Base-by-base conservation (phyloP, 352 stramenopile species). In the Pythium scleroteichum region DNA sequence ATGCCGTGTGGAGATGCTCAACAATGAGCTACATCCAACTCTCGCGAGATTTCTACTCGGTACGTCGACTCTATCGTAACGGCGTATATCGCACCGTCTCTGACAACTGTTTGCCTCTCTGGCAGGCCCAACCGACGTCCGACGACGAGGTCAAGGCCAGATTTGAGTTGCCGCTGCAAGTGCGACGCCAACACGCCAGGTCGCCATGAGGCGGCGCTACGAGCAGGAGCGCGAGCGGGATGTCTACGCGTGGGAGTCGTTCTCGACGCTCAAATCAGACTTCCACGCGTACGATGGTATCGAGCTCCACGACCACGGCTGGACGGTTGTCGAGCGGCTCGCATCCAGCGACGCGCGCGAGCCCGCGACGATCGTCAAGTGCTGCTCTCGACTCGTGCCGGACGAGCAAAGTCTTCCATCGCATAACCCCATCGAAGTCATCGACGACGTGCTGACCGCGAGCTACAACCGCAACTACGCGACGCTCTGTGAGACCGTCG, bases 401-500 rank as follows among this genome's bases (percentile, higher is more conserved):
- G 33, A 57, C 5, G 23, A 22, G 23, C 2, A 13, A 0, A 44
- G 24, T 13, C 19, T 47, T 7, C 19, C 22, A 2, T 2, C 8
- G 2, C 32, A 45, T 14, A 33, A 35, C 33, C 33, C 32, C 5
- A 47, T 57, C 20, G 35, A 19, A 1, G 50, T 35, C 5, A 33
- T 57, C 19, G 40, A 17, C n/a, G 52, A 48, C 38, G 40, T 59
- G 39, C 7, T 59, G 8, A 59, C 50, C 27, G 52, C 38, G 9
- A 59, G 23, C 52, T 59, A 50, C 40, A 50, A 59, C 40, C 38
- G 52, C 38, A 59, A 50, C 39, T 51, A 50, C 52, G 29, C 29
- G 3, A 42, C 40, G n/a, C 38, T 59, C 2, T 59, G 19, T 23
- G 38, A 59, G 35, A 39, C 23, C 9, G 52, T 59, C 14, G 52